Evolutionary conservation across 1,284 basidiomycete genomes (phyloP), one percentile per base, ranked within the genome.

Genomic region (Cutaneotrichosporon mucoides): DNA sequence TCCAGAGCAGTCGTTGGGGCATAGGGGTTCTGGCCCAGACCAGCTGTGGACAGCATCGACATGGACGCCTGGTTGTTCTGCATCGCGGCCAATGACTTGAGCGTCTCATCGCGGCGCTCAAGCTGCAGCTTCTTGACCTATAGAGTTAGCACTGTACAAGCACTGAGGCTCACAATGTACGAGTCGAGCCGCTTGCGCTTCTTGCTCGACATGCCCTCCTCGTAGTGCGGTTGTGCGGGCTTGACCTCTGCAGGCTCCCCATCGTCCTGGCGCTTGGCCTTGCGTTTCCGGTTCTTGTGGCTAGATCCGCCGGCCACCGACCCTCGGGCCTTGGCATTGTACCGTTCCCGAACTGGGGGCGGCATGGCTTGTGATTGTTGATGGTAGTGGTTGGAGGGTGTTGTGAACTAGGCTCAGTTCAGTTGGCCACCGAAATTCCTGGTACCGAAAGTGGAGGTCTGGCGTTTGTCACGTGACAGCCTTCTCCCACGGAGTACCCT

Each of bases 131-230:
- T 79, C 67, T 79, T 79, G 45, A 68, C 66, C 76, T 76, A 5
- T 8, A 24, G 38, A 3, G 51, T 60, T 38, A 59, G 59, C 11
- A 24, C 24, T 24, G 24, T 24, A 24, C 42, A 10, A 33, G 34
- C 33, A 6, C n/a, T 8, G 38, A 12, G 5, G 1, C 71, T 86
- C 86, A 76, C 78, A 57, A 77, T 79, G 57, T 75, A 79, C 3
- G 74, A 76, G 46, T 78, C 79, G 36, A 78, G 69, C 11, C 77
- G 63, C 64, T 78, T 79, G 54, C 70, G 67, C 69, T 77, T 79
- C 72, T 77, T 79, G 42, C 67, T 68, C 41, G 71, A 75, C 75
- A 77, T 79, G 46, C 67, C 69, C 34, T 63, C 57, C 44, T 65
- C 67, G 33, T 66, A 57, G 53, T 65, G 64, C 69, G 55, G 57